Evolutionary conservation across 768 basidiomycete species (phyloP).

Genomic region (Tylopilus plumbeoviolaceoides): DNA sequence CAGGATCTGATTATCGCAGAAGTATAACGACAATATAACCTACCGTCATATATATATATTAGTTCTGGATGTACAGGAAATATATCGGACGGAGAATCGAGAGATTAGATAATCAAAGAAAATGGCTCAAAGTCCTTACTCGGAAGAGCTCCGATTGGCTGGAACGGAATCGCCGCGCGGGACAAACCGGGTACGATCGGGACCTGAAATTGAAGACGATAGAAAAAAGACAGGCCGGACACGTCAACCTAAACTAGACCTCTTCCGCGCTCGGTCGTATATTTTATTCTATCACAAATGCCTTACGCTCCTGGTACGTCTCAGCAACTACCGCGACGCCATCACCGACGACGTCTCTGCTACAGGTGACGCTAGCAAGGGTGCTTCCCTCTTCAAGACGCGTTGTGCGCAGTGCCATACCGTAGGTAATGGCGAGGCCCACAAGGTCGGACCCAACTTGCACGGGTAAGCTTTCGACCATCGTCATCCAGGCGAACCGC

Average conservation of each 20-base stretch:
- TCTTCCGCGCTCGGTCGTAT: slow-evolving; percentile 3
- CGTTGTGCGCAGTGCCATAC: slow-evolving; percentile 96
- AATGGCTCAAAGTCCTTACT: not conserved
- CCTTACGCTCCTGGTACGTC: slow-evolving; percentile 41
- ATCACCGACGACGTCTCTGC: not conserved
- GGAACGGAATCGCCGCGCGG: slow-evolving; percentile 11
- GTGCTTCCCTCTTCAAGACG: slow-evolving; percentile 94
- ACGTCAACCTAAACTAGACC: not conserved
- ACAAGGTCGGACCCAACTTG: slow-evolving; percentile 95
- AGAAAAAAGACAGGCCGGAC: slow-evolving; percentile 5
- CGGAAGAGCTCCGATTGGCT: slow-evolving; percentile 22
- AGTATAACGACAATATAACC: no score
- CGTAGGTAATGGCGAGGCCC: slow-evolving; percentile 64
- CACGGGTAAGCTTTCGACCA: slow-evolving; percentile 60
- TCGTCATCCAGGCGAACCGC: not conserved
- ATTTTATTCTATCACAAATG: slow-evolving; percentile 27
- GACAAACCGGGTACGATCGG: slow-evolving; percentile 30
- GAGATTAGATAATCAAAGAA: no score
- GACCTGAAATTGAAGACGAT: slow-evolving; percentile 19
- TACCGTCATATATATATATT: no score
- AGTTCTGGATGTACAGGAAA: no score
- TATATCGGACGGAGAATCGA: no score
- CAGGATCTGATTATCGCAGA: no score
- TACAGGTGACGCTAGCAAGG: slow-evolving; percentile 81
- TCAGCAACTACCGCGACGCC: not conserved